These are phyloP conservation scores for Tolypocladium ophioglossoides DNA, from an alignment of 2,329 filamentous ascomycete genomes.

Conservation along the genomic window DNA sequence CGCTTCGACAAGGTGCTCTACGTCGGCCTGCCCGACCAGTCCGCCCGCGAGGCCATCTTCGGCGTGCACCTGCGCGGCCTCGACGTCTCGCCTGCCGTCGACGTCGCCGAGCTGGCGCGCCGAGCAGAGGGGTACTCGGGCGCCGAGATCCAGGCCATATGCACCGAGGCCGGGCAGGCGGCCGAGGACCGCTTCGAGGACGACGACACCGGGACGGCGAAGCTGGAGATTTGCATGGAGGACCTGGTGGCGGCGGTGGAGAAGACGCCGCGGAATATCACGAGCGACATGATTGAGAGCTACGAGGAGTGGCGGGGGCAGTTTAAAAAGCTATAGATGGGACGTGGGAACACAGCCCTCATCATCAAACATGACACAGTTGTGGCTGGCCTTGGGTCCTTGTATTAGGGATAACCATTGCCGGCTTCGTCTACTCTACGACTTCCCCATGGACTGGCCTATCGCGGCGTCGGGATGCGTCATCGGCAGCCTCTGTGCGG, in stretches of 20 bases:
- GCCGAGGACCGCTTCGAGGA: conserved; percentile 28
- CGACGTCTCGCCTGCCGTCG: conserved; percentile 50
- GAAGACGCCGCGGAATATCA: conserved; percentile 46
- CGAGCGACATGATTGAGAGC: conserved; percentile 42
- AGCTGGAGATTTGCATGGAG: conserved; percentile 26
- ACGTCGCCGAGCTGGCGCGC: conserved; percentile 51
- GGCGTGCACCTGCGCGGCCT: conserved; percentile 53
- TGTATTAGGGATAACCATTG: conserved; percentile 40
- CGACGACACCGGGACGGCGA: conserved; percentile 13
- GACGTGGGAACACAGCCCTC: too few species aligned
- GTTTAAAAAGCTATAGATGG: conserved; percentile 17
- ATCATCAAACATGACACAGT: too few species aligned
- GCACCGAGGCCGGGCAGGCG: conserved; percentile 31
- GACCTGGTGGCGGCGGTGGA: conserved; percentile 34
- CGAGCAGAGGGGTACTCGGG: conserved; percentile 72
- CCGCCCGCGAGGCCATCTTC: conserved; percentile 69
- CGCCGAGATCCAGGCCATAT: conserved; percentile 60
- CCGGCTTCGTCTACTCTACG: conserved; percentile 46
- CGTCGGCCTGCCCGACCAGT: conserved; percentile 66
- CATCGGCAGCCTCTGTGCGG: conserved; percentile 61
- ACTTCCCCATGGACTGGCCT: conserved; percentile 61
- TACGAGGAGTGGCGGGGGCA: conserved; percentile 46
- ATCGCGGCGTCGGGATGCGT: conserved; percentile 72
- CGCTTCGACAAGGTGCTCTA: conserved; percentile 80
- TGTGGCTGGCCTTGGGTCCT: too few species aligned